Evolutionary conservation across 2,329 filamentous ascomycete species (phyloP), one percentile per base, ranked within the genome.

Genomic region (Chalara sp.): DNA sequence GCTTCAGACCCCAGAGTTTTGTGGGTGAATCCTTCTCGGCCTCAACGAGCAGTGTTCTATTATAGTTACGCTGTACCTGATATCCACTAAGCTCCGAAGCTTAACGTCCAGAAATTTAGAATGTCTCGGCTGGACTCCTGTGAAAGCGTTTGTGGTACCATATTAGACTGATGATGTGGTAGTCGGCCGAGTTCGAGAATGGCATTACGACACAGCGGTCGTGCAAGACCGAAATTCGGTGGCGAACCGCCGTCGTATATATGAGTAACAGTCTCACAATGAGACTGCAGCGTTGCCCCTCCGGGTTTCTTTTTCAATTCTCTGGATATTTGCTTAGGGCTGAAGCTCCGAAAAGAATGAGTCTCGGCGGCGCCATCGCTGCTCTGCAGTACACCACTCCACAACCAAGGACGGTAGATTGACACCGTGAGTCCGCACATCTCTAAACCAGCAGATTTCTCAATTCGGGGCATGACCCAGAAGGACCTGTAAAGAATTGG

Each of bases 311-410:
- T 37, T 37, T 37, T n/a, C 4, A 37, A 37, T 10, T n/a, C 8
- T n/a, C 35, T 37, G 35, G 35, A 37, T 37, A 37, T 37, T 10
- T 64, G 65, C 2, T 67, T 65, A 21, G 3, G 21, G 21, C 45
- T 49, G 55, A 4, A 44, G 51, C 0, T 47, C 53, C 5, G 56
- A 49, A 32, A 53, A 60, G 3, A 59, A 60, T 13, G 55, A 61
- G 56, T 12, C 58, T 67, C 3, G 65, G 65, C 3, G 65, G 57
- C 7, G 63, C 62, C 5, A 46, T 67, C 13, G 61, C 63, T 3
- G 61, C 63, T 0, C 47, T 67, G 8, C 53, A 63, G 57, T 1
- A 56, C 63, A 3, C 52, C 57, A 32, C 46, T 63, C 13, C 53
- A 59, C 31, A 54, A 56, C 31, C 33, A 30, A 31, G 63, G 62